These are phyloP conservation scores for Hypoxylon sp. DNA, from an alignment of 2,329 filamentous ascomycete genomes.

Conservation along the genomic window DNA sequence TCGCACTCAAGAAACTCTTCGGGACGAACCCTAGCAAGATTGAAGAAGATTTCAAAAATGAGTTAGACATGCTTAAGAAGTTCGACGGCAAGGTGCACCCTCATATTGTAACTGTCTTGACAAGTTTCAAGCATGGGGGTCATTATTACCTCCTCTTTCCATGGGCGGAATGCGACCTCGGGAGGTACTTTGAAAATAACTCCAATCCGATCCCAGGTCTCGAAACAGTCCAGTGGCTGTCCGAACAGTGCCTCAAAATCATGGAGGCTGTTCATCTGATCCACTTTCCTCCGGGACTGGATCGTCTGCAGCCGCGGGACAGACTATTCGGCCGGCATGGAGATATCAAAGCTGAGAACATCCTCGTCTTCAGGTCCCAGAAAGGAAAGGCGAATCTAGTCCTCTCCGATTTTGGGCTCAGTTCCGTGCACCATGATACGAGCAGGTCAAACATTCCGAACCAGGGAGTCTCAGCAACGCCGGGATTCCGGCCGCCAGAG, in stretches of 20 bases:
- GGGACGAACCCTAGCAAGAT: neutral
- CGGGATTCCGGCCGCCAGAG: conserved; percentile 33
- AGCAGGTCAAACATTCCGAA: conserved; percentile 34
- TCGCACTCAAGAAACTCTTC: conserved; percentile 16
- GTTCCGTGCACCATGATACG: conserved; percentile 24
- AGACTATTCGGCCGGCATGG: conserved; percentile 49
- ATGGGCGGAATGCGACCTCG: conserved; percentile 48
- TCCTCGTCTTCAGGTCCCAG: conserved; percentile 29
- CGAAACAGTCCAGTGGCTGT: conserved; percentile 24
- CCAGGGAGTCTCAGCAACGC: neutral
- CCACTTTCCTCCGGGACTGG: conserved; percentile 27
- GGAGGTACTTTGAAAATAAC: conserved; percentile 35
- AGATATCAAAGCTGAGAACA: conserved; percentile 48
- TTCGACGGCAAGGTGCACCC: conserved; percentile 29
- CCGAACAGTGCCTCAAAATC: conserved; percentile 22
- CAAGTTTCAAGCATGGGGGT: conserved; percentile 38
- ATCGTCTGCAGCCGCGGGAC: conserved; percentile 7
- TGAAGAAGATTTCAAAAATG: conserved; percentile 19
- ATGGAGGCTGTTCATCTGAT: conserved; percentile 35
- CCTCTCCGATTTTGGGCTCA: conserved; percentile 37
- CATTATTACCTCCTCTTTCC: conserved; percentile 50
- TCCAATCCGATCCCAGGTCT: neutral
- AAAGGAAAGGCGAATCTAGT: conserved; percentile 18
- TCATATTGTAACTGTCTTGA: conserved; percentile 48
- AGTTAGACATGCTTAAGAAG: conserved; percentile 27